phyloP scores from a whole-genome alignment of 352 stramenopile genomes.

The Globisporangium middletonii region DNA sequence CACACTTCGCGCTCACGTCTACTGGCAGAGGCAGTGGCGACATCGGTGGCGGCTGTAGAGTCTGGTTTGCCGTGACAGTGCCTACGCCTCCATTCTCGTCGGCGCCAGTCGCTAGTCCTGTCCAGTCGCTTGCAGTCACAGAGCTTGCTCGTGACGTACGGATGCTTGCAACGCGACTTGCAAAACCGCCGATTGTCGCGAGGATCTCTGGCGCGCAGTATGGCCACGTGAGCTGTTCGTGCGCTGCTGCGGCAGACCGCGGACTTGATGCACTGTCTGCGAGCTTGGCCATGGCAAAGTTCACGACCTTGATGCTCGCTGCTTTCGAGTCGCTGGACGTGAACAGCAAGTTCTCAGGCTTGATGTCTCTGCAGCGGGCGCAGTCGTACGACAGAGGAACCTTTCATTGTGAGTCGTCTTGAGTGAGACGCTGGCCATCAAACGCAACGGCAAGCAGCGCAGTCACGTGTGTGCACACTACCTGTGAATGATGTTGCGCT shows the following conservation, averaged over 20 bases:
- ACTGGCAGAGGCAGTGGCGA: neutral
- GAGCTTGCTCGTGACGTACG: constrained; percentile 7
- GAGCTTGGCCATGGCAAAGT: constrained; percentile 79
- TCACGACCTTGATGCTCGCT: constrained; percentile 72
- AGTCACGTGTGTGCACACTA: constrained; percentile 7
- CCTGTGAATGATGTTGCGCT: constrained; percentile 64
- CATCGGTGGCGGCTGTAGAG: neutral
- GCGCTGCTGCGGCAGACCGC: neutral
- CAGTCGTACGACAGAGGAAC: neutral
- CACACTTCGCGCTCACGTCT: constrained; percentile 29
- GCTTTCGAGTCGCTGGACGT: constrained; percentile 59
- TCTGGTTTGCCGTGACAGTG: neutral
- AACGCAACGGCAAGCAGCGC: constrained; percentile 14
- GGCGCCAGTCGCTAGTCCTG: constrained; percentile 14
- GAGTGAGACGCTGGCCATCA: neutral
- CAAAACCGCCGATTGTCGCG: constrained; percentile 9
- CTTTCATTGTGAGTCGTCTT: no score
- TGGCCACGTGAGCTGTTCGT: constrained; percentile 45
- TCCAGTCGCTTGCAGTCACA: neutral
- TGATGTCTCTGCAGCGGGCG: constrained; percentile 46
- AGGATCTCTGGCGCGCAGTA: constrained; percentile 72
- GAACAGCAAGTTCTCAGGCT: constrained; percentile 83
- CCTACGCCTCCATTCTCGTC: neutral
- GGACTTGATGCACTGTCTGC: constrained; percentile 19
- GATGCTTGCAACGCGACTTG: constrained; percentile 11